Base-by-base conservation (phyloP, 106 monocot species). In the Dendrobium chrysotoxum region DNA sequence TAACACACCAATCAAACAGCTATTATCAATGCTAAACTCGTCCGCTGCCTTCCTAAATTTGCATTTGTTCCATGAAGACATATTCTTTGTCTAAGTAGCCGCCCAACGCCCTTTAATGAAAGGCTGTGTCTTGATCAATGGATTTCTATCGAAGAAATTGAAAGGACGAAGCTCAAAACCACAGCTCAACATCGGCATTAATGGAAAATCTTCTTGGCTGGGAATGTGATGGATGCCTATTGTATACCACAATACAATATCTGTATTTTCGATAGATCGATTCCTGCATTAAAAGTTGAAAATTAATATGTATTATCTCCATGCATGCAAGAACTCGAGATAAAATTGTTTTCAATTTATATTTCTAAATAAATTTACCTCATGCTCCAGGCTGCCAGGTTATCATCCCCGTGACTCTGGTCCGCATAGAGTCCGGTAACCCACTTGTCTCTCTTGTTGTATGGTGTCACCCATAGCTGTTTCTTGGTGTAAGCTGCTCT, bases 81-180 rank as follows among this genome's bases (percentile, higher is more conserved):
- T n/a, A n/a, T n/a, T 35, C 35, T 46, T 46, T 50, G 15, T 2
- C 50, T 50, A 50, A 13, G 11, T 50, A 1, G 15, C 16, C 50
- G 15, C 16, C 50, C 50, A 15, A 16, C 2, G 15, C 2, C 13
- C 71, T 4, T 71, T 71, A 26, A 16, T 7, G 23, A 57, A 76
- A 20, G 83, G 83, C 39, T 42, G 28, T 0, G 80, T 77, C 47
- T 78, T 89, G 79, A 93, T 73, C 76, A 89, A 31, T 35, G 81
- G 86, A 76, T 91, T 94, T 26, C 84, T 91, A 78, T 94, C 89
- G 35, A 94, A 94, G 83, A 94, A 94, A 23, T 94, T 94, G 40
- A 81, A 78, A 31, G 91, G 93, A 31, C 86, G 80, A 26, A 94
- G 91, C 77, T 91, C 93, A 61, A 91, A 85, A 28, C 84, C 86